Evolutionary conservation across 2,329 filamentous ascomycete genomes (phyloP), one percentile per base, ranked within the genome.

Genomic region (Akanthomyces dipterigenus): DNA sequence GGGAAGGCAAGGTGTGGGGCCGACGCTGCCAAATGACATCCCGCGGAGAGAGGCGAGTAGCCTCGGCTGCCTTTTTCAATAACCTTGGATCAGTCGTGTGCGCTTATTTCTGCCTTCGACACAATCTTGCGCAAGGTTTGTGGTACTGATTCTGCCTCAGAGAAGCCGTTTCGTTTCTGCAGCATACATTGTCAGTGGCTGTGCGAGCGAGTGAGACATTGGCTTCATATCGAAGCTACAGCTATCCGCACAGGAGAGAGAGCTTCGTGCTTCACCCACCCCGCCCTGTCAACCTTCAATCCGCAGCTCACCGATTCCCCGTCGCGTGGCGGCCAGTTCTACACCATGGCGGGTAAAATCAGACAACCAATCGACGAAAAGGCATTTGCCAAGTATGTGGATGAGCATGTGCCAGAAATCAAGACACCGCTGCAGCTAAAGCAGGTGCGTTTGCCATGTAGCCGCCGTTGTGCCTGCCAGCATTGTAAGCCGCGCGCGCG

Each of bases 311-410:
- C 22, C 43, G 14, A 16, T 45, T 22, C 5, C 7, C 16, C 24
- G 16, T 16, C 22, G 20, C 2, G 8, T 16, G 16, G n/a, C 34
- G 31, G 22, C 6, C 38, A 31, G n/a, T 53, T 53, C 20, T 20
- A 60, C 64, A 70, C 61, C 58, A 88, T 97, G 93, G 93, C 95
- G 58, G 93, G 93, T 68, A 82, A 82, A 65, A 87, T 99, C 62
- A 87, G 95, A 73, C 95, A 99, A 73, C 90, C 91, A 48, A 96
- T 99, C 71, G 90, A 98, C 72, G 77, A 93, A 69, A 77, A 82
- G 70, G 86, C 90, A 18, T 80, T 99, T 60, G 89, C 93, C 78
- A 82, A 80, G 65, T 99, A 93, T 75, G 83, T 99, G 66, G 77
- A 82, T 60, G 75, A 83, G 64, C 82, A 92, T 76, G 90, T 96